Evolutionary conservation across 2,329 filamentous ascomycete species (phyloP), one percentile per base, ranked within the genome.

Genomic region (Aspergillus melleus): DNA sequence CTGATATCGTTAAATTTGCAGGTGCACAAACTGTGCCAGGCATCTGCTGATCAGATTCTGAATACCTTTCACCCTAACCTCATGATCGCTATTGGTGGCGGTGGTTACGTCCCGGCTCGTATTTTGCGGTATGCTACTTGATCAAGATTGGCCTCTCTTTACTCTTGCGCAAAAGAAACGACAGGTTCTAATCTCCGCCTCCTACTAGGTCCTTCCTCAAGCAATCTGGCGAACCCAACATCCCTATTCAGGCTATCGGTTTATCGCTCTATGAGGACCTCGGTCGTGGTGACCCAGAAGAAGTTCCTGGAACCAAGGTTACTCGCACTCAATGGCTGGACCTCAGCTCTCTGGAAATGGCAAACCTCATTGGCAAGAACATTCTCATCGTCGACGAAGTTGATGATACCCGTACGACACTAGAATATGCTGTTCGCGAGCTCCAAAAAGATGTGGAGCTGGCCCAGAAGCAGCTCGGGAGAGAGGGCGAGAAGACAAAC

Each of bases 291-390:
- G 81, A 80, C 54, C 80, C 82, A 59, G 83, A 91, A 71, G 95
- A 99, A 80, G 80, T 84, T 64, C 89, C 90, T 49, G 94, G 94
- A 67, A 97, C 91, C 66, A 95, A 96, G 81, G 95, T 99, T 69
- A 98, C 92, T 47, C 90, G 95, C 69, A 98, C 95, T 44, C 95
- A 99, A 85, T 99, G 95, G 95, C 88, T 99, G 59, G 95, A 99
- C 77, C 82, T 99, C 62, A 90, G 85, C 65, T 89, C 89, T 52
- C 85, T 96, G 66, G 88, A 92, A 78, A 95, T 96, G 89, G 85
- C 88, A 74, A 93, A 93, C 79, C 81, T 96, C 72, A 89, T 96
- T 64, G 92, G 92, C 79, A 96, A 96, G 85, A 90, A 90, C 76
- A 88, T 96, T 62, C 82, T 96, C 66, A 96, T 96, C 65, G 92